phyloP scores from a whole-genome alignment of 2,329 filamentous ascomycete species.

The Fusarium camptoceras region DNA sequence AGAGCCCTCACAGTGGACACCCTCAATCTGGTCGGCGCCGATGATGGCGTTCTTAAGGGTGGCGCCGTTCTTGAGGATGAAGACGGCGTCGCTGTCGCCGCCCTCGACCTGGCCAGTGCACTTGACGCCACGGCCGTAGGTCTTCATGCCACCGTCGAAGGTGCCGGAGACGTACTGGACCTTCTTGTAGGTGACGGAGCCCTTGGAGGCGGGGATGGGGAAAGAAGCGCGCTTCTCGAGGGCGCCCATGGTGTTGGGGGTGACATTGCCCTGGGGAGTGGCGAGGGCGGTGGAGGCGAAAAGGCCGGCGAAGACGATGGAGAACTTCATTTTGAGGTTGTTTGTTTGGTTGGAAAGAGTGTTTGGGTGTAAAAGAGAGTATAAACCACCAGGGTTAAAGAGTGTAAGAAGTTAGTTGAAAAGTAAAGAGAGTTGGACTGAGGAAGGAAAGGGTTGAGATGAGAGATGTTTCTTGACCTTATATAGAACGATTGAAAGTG shows the following conservation, averaged over 20 bases:
- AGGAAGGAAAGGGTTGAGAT: neutral
- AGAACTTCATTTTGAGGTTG: slow-evolving; percentile 44
- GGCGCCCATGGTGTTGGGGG: slow-evolving; percentile 44
- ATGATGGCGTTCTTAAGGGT: slow-evolving; percentile 43
- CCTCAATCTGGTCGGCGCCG: slow-evolving; percentile 39
- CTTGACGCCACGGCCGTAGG: slow-evolving; percentile 40
- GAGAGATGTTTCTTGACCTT: neutral
- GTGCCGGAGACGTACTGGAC: slow-evolving; percentile 29
- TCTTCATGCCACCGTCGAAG: slow-evolving; percentile 42
- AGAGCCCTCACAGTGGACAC: slow-evolving; percentile 40
- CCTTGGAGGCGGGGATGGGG: slow-evolving; percentile 44
- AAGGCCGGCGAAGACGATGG: slow-evolving; percentile 38
- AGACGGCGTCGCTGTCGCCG: slow-evolving; percentile 33
- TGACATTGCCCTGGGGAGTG: slow-evolving; percentile 40
- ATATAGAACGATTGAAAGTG: neutral
- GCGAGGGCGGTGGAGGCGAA: slow-evolving; percentile 39
- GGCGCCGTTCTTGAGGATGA: slow-evolving; percentile 42
- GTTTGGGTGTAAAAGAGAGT: slow-evolving; percentile 30
- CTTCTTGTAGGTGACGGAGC: slow-evolving; percentile 43
- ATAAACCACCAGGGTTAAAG: slow-evolving; percentile 44
- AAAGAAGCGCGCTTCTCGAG: slow-evolving; percentile 43
- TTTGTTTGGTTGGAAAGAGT: neutral
- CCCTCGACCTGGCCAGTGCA: slow-evolving; percentile 39
- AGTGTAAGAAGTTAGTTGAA: slow-evolving; percentile 32
- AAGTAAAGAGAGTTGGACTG: slow-evolving; percentile 21